Conservation (phyloP, 371 early-diverging fungal species). For the Lichtheimia corymbifera region DNA sequence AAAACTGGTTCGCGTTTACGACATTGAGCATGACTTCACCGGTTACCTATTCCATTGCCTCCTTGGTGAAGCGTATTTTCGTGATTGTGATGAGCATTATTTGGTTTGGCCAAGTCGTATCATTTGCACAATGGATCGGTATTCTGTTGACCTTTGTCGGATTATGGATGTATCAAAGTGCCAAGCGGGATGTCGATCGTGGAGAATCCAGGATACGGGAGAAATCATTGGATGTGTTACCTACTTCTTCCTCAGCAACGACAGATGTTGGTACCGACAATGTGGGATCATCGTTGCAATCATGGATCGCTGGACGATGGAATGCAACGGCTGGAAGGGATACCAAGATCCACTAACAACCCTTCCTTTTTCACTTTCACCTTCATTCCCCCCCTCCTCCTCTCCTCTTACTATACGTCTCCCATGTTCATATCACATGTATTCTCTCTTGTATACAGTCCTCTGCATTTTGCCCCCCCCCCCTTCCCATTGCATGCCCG, state of each 20-base stretch:
- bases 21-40: constrained; percentile 78
- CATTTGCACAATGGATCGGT: constrained; percentile 69
- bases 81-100: constrained; percentile 85
- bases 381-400: not conserved
- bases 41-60: constrained; percentile 88
- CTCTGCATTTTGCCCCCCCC: not conserved
- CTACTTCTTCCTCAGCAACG: constrained; percentile 8
- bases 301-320: not conserved
- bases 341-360: too few species aligned
- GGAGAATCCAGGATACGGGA: constrained; percentile 36
- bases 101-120: constrained; percentile 81
- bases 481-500: not conserved
- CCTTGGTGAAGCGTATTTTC: constrained; percentile 86
- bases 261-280: not conserved
- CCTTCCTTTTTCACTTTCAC: too few species aligned
- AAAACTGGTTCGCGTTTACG: constrained; percentile 81
- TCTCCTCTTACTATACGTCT: not conserved
- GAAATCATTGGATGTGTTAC: constrained; percentile 22
- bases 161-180: constrained; percentile 82
- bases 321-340: too few species aligned
- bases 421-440: not conserved
- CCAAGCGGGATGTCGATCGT: constrained; percentile 60
- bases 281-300: not conserved
- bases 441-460: not conserved
- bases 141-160: constrained; percentile 82